These are phyloP conservation scores for Ustulina deusta DNA, from an alignment of 2,329 filamentous ascomycete species.

Conservation along the genomic window DNA sequence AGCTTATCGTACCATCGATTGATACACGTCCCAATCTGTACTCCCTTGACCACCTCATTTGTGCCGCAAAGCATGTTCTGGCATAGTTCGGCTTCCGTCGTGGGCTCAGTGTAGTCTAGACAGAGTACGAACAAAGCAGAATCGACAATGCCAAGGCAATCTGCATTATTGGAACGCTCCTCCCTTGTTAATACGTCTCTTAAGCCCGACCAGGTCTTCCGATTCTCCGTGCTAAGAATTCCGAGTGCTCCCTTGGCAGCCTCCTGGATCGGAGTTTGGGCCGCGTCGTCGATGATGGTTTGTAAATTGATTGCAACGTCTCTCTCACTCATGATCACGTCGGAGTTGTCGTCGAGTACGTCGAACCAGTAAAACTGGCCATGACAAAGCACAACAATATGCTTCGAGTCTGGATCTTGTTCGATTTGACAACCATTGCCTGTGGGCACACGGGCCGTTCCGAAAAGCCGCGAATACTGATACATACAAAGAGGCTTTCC, in stretches of 20 bases:
- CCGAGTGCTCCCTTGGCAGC: constrained; percentile 95
- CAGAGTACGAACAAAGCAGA: constrained; percentile 93
- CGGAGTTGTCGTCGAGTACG: constrained; percentile 91
- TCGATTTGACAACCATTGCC: constrained; percentile 96
- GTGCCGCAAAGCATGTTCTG: constrained; percentile 99
- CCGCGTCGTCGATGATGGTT: constrained; percentile 90
- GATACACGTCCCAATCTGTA: constrained; percentile 97
- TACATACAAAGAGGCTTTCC: constrained; percentile 96
- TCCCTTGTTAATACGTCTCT: constrained; percentile 89
- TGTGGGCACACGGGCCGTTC: constrained; percentile 92
- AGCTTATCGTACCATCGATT: constrained; percentile 99
- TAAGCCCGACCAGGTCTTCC: constrained; percentile 93
- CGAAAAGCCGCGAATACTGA: constrained; percentile 95
- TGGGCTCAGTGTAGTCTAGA: constrained; percentile 90
- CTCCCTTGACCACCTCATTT: constrained; percentile 88
- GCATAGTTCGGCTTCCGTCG: constrained; percentile 84
- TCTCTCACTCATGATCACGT: constrained; percentile 96
- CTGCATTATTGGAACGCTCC: constrained; percentile 90
- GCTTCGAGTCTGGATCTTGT: constrained; percentile 92
- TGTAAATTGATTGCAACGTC: constrained; percentile 92
- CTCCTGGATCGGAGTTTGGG: constrained; percentile 89
- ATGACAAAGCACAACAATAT: constrained; percentile 91
- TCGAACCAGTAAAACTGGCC: constrained; percentile 99
- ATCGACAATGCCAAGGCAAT: constrained; percentile 95
- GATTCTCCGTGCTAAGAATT: constrained; percentile 94